Evolutionary conservation across 306 rosid genomes (phyloP).

Genomic region (Quercus agrifolia): DNA sequence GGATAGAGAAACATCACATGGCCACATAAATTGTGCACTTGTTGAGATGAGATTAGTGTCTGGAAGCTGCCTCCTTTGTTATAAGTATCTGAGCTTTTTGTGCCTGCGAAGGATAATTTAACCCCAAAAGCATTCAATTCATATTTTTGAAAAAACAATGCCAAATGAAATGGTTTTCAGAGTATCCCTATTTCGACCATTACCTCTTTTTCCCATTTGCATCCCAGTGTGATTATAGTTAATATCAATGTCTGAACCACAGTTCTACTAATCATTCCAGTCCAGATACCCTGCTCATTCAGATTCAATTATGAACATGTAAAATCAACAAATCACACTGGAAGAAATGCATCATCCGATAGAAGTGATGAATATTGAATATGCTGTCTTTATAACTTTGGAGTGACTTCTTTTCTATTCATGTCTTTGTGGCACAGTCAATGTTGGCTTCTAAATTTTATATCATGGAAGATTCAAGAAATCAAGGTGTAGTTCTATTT

Average conservation of each 20-base stretch:
- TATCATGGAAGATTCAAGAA: neutral
- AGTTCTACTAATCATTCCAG: constrained; percentile 67
- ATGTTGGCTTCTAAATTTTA: neutral
- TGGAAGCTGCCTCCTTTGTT: constrained; percentile 19
- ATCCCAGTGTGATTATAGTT: constrained; percentile 37
- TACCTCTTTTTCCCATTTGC: constrained; percentile 67
- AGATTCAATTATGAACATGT: neutral
- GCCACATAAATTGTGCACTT: neutral
- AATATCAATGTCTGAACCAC: constrained; percentile 55
- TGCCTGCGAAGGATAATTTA: constrained; percentile 34
- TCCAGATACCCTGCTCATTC: constrained; percentile 47
- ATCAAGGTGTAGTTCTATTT: neutral
- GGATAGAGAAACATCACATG: neutral
- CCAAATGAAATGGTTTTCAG: neutral
- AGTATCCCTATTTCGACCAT: neutral
- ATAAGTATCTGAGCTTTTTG: constrained; percentile 33
- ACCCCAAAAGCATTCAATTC: neutral
- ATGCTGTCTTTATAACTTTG: neutral
- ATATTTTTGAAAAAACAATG: neutral
- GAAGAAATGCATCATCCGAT: neutral
- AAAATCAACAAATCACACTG: neutral
- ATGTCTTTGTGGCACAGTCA: neutral
- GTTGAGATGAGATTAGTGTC: constrained; percentile 15
- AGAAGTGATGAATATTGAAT: neutral
- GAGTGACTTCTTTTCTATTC: neutral